Evolutionary conservation across 2,329 filamentous ascomycete species (phyloP).

Genomic region (Talaromyces sp.): DNA sequence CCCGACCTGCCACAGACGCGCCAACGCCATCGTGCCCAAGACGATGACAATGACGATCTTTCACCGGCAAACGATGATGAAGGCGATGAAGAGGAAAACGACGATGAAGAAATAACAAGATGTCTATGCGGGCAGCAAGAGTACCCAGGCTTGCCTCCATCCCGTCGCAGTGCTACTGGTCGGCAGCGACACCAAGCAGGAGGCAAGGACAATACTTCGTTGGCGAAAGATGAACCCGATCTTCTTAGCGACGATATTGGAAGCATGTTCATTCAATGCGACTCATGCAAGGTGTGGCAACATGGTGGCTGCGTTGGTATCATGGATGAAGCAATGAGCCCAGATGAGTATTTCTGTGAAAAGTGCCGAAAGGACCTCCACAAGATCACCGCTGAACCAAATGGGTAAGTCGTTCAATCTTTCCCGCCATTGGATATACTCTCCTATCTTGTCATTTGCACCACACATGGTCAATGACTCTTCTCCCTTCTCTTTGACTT

Average conservation of each 20-base stretch:
- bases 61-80: slow-evolving; percentile 50
- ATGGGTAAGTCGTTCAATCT: slow-evolving; percentile 63
- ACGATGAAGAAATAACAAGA: slow-evolving; percentile 89
- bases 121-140: slow-evolving; percentile 94
- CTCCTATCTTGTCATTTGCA: neutral
- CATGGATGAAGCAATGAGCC: slow-evolving; percentile 85
- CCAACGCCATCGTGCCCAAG: slow-evolving; percentile 70
- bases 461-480: neutral
- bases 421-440: neutral
- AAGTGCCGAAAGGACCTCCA: slow-evolving; percentile 88
- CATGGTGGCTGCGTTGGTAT: slow-evolving; percentile 97
- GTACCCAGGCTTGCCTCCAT: slow-evolving; percentile 71
- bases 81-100: slow-evolving; percentile 51
- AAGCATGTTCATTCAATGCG: slow-evolving; percentile 96
- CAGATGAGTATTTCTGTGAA: slow-evolving; percentile 98
- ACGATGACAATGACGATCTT: slow-evolving; percentile 57
- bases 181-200: slow-evolving; percentile 48
- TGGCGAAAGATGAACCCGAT: slow-evolving; percentile 55
- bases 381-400: slow-evolving; percentile 70
- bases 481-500: neutral
- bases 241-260: slow-evolving; percentile 75
- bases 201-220: slow-evolving; percentile 56
- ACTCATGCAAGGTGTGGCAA: slow-evolving; percentile 97
- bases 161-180: slow-evolving; percentile 53
- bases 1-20: slow-evolving; percentile 66